phyloP scores from a whole-genome alignment of 345 rosid genomes.

The Abelmoschus esculentus region DNA sequence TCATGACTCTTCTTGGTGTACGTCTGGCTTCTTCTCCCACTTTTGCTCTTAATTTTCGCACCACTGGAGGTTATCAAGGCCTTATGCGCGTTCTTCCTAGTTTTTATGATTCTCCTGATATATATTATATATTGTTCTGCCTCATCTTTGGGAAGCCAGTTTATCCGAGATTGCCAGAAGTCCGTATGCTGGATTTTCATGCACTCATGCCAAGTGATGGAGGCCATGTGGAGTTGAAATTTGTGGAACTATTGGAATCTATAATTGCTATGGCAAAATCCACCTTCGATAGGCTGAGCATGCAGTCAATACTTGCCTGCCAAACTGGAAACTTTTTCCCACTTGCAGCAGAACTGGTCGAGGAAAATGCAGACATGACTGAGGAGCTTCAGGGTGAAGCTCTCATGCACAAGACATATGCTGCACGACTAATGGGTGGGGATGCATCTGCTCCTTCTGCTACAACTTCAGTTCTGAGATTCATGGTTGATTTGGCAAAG shows the following conservation, averaged over 20 bases:
- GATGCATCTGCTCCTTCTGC: slow-evolving; percentile 99
- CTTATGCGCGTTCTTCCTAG: slow-evolving; percentile 80
- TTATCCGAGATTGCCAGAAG: slow-evolving; percentile 96
- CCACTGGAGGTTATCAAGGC: slow-evolving; percentile 92
- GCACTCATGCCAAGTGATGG: slow-evolving; percentile 90
- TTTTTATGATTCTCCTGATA: slow-evolving; percentile 49
- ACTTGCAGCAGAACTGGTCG: slow-evolving; percentile 88
- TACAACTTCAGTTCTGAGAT: slow-evolving; percentile 87
- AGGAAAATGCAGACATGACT: slow-evolving; percentile 79
- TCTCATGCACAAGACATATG: slow-evolving; percentile 98
- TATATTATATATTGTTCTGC: slow-evolving; percentile 62
- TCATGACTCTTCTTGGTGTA: slow-evolving; percentile 97
- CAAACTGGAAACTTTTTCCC: slow-evolving; percentile 87
- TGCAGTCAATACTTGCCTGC: slow-evolving; percentile 82
- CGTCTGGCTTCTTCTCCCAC: slow-evolving; percentile 91
- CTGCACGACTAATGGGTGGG: slow-evolving; percentile 97
- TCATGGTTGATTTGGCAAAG: slow-evolving; percentile 98
- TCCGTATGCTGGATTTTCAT: slow-evolving; percentile 98
- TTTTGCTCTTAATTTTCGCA: slow-evolving; percentile 83
- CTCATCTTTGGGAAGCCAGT: slow-evolving; percentile 91
- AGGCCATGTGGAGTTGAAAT: slow-evolving; percentile 67
- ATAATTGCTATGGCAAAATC: slow-evolving; percentile 89
- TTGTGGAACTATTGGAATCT: slow-evolving; percentile 88
- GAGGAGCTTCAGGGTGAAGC: slow-evolving; percentile 99
- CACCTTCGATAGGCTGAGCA: slow-evolving; percentile 78